Evolutionary conservation across 2,329 filamentous ascomycete species (phyloP).

Genomic region (Mollisiaceae sp.): DNA sequence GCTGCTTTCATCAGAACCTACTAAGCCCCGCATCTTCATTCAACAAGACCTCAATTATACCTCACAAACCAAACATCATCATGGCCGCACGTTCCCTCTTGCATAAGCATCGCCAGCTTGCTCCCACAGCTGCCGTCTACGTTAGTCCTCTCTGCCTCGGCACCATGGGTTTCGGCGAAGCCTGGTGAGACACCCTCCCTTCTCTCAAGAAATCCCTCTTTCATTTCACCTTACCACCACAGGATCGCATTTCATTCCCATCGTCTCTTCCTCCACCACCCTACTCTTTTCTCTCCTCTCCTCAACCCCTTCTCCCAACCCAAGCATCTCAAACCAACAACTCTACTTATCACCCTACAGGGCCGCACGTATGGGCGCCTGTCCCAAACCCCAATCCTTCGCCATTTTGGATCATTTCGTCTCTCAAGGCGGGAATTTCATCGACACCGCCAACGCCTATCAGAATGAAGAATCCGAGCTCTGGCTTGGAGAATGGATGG

Average conservation of each 20-base stretch:
- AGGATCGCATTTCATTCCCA: conserved; percentile 59
- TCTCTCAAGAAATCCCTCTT: not conserved
- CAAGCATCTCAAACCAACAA: not conserved
- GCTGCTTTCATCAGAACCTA: not conserved
- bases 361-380: conserved; percentile 13
- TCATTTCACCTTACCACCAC: no score
- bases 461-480: conserved; percentile 60
- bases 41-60: not conserved
- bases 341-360: not conserved
- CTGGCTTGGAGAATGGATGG: conserved; percentile 64
- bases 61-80: not conserved
- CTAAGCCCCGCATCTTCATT: not conserved
- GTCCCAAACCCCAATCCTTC: conserved; percentile 4
- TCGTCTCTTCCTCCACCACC: not conserved
- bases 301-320: not conserved
- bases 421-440: conserved; percentile 66
- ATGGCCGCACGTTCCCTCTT: conserved; percentile 1
- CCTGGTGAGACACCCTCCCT: conserved; percentile 45
- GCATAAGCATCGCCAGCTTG: conserved; percentile 28
- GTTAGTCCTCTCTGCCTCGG: conserved; percentile 44
- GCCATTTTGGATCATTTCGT: conserved; percentile 52
- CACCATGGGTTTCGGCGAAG: conserved; percentile 52
- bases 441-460: conserved; percentile 65
- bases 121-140: conserved; percentile 40
- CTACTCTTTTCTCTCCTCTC: not conserved